Evolutionary conservation across 306 rosid genomes (phyloP), one percentile per base, ranked within the genome.

Genomic region (Oemleria cerasiformis): DNA sequence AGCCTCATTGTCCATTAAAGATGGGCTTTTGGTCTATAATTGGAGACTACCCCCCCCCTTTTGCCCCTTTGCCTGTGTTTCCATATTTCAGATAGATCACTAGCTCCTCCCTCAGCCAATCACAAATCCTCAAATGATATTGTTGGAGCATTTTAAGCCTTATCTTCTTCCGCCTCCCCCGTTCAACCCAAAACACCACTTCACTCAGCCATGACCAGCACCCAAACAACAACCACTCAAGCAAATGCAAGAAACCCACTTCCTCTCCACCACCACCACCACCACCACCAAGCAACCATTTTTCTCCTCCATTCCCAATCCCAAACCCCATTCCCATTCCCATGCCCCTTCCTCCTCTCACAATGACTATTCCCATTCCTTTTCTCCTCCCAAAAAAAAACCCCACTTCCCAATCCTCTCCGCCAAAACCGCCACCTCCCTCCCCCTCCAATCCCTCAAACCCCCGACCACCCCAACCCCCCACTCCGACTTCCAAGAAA

Each of bases 401-500:
- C 64, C 36, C 72, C 45, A 44, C 13, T 71, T 44, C 57, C 70
- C 80, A 15, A 43, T 43, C 19, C n/a, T 40, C 54, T 61, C 84
- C 74, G 6, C 63, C 70, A 80, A 75, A 75, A 43, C 80, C 15
- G 36, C 68, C 16, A 9, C 44, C 30, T 55, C 82, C 42, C 73
- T 19, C 77, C 78, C 4, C 75, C 7, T 38, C 72, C 23, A 19
- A 44, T 21, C 60, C 82, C 41, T 69, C 71, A 55, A 43, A 17
- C 70, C 67, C 20, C 56, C 71, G 7, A 4, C 62, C 71, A 9
- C 17, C 12, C 57, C 63, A 19, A 36, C 45, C 67, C 67, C 68
- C n/a, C 63, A 40, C 65, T 65, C 88, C 0, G 72, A 83, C 16
- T 94, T 89, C 73, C 84, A 86, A 5, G 83, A 84, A 47, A 94